These are phyloP conservation scores for Pseudogymnoascus sp. DNA, from an alignment of 2,329 filamentous ascomycete species.

Conservation along the genomic window DNA sequence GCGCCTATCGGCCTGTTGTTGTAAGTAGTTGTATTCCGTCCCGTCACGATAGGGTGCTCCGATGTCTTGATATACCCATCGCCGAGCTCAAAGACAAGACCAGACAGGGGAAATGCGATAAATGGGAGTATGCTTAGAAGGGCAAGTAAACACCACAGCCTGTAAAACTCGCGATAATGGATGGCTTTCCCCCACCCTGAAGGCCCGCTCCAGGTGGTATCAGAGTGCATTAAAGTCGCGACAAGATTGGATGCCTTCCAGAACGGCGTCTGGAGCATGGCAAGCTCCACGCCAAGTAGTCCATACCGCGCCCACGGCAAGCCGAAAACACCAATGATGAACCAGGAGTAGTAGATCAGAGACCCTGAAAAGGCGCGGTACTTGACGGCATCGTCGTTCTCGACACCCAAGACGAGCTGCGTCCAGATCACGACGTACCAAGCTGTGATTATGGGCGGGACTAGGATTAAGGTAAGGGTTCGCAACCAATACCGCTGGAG, in stretches of 20 bases:
- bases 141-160: neutral
- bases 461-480: neutral
- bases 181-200: neutral
- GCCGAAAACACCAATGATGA: slow-evolving; percentile 3
- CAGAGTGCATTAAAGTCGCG: neutral
- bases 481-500: neutral
- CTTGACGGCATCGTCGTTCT: neutral
- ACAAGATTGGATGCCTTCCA: neutral
- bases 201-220: neutral
- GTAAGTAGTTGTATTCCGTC: neutral
- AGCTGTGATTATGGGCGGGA: neutral
- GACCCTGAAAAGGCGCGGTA: neutral
- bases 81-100: neutral
- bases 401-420: neutral
- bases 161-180: neutral
- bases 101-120: neutral
- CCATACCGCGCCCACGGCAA: neutral
- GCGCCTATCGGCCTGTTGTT: neutral
- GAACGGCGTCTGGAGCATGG: neutral
- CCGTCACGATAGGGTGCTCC: neutral
- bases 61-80: neutral
- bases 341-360: slow-evolving; percentile 6
- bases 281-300: neutral
- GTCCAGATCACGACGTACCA: neutral
- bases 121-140: neutral